Base-by-base conservation (phyloP, 2,329 filamentous ascomycete genomes). In the Stagonosporopsis rhizophila region DNA sequence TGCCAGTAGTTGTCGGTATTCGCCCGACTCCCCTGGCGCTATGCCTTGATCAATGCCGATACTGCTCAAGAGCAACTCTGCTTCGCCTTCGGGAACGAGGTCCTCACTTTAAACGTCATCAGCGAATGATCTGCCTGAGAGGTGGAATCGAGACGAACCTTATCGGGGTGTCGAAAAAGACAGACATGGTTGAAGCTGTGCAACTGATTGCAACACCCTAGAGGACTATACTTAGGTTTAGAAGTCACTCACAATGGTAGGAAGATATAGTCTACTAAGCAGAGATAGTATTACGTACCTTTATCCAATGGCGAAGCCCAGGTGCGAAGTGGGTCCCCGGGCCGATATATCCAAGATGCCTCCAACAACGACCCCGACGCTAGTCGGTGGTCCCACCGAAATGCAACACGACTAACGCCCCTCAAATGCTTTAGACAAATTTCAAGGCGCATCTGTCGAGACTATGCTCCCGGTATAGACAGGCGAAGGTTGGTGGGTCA, bases 1-100 rank as follows among this genome's bases (percentile, higher is more conserved):
- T 17, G 81, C 81, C 0, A 84, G 73, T 1, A 84, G 75, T 9
- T 77, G 77, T 19, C 79, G 72, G 53, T 82, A 84, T 56, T 83
- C 80, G 19, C 68, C 68, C 41, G 68, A 77, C 49, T 84, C 79
- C 38, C 44, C 22, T 20, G 57, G 19, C 30, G 56, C 40, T 80
- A 80, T 27, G 20, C 66, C 65, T 11, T 65, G 50, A 35, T 56
- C 62, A 39, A 71, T 58, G 4, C 68, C 66, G 48, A 71, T 66
- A 17, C 53, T 62, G 12, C 54, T 50, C 15, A 71, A 44, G 11
- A 66, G 58, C 22, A 59, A 25, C 44, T 71, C 67, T 32, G 59
- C 66, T 19, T 70, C 66, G 8, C 65, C 66, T 52, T 63, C 62
- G 14, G 64, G 44, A 22, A 70, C 60, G 19, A 62, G 60, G 37